A percentile compares a stretch with the other conserved stretches of the same genome.
These are phyloP conservation scores for Uronychia setigera DNA, from an alignment of 73 alveolate genomes.

Conservation along the genomic window DNA sequence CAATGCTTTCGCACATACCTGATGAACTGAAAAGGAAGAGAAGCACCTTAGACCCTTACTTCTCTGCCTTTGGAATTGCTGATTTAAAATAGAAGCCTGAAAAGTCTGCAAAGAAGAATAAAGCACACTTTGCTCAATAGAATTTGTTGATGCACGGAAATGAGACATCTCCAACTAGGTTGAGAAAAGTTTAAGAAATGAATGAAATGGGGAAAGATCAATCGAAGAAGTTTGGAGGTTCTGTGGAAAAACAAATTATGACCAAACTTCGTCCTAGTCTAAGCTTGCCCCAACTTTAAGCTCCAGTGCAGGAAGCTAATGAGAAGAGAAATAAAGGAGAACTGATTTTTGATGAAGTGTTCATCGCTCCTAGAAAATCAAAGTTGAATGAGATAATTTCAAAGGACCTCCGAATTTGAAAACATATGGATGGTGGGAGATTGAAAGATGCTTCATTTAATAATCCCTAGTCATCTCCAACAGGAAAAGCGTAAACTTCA, in stretches of 20 bases:
- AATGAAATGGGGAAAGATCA: not conserved
- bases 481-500: not conserved
- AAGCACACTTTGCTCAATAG: not conserved
- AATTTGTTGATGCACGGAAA: not conserved
- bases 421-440: not conserved
- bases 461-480: not conserved
- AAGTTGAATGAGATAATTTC: not conserved
- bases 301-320: not conserved
- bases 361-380: not conserved
- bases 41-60: not conserved
- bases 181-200: not conserved
- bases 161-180: not conserved
- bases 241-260: not conserved
- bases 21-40: not conserved
- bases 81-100: not conserved
- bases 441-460: not conserved
- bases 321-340: not conserved
- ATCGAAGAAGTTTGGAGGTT: not conserved
- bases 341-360: not conserved
- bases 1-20: not conserved
- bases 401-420: not conserved
- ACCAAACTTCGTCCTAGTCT: not conserved
- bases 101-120: not conserved
- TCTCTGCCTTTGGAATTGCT: not conserved
- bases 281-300: not conserved